These are phyloP conservation scores for Trichoderma sp. DNA, from an alignment of 2,329 filamentous ascomycete species.

Conservation along the genomic window DNA sequence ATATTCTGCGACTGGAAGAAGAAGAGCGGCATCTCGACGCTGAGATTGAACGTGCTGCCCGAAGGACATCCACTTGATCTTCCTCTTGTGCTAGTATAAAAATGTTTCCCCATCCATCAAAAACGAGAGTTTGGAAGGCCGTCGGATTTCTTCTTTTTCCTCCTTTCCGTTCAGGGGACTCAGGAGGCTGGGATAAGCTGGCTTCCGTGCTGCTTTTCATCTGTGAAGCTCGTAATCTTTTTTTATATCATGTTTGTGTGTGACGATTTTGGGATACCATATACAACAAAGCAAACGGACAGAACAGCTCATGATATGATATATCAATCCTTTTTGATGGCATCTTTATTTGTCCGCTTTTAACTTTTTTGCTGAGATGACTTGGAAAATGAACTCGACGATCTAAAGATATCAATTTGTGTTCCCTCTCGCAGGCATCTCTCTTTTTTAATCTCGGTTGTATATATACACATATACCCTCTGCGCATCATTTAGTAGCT, in stretches of 20 bases:
- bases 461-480: slow-evolving; percentile 7
- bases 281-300: neutral
- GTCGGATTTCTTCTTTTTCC: neutral
- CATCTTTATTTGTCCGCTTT: neutral
- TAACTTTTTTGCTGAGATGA: neutral
- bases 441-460: neutral
- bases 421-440: neutral
- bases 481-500: slow-evolving; percentile 1
- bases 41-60: slow-evolving; percentile 52
- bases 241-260: neutral
- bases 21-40: slow-evolving; percentile 59
- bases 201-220: neutral
- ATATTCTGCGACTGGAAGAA: slow-evolving; percentile 57
- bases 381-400: neutral
- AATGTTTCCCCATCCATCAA: neutral
- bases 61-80: neutral
- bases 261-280: neutral
- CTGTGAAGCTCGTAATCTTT: neutral
- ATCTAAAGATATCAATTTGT: neutral
- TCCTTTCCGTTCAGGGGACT: neutral
- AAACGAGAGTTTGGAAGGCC: neutral
- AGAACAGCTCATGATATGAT: neutral
- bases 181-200: neutral
- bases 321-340: neutral
- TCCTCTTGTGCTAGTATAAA: neutral